phyloP scores from a whole-genome alignment of 2,329 filamentous ascomycete species.

The Calonectria pauciramosa region DNA sequence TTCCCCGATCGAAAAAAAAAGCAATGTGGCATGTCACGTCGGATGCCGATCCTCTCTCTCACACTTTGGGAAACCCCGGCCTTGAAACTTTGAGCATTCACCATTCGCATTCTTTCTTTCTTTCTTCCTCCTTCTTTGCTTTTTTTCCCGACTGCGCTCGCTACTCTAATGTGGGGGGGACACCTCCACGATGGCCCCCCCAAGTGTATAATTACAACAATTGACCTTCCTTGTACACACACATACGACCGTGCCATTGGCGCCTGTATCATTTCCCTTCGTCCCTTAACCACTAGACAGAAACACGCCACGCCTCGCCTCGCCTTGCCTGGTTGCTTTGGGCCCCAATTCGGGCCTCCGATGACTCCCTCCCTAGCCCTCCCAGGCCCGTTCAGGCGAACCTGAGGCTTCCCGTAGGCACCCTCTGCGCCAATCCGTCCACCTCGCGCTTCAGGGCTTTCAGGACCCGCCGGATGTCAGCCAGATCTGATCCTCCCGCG shows the following conservation, averaged over 20 bases:
- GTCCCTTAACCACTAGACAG: conserved; percentile 36
- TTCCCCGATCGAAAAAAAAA: too few species aligned
- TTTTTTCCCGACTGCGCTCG: background rate
- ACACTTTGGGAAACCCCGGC: background rate
- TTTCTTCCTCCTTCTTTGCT: conserved; percentile 1
- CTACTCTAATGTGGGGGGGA: conserved; percentile 34
- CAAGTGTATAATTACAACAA: conserved; percentile 44
- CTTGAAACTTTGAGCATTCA: background rate
- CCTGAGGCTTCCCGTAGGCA: conserved; percentile 58
- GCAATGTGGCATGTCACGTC: background rate
- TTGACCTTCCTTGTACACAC: conserved; percentile 43
- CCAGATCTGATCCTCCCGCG: conserved; percentile 60
- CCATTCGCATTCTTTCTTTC: conserved; percentile 18
- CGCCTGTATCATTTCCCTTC: conserved; percentile 47
- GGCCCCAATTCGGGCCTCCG: background rate
- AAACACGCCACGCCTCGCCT: conserved; percentile 34
- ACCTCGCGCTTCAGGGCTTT: conserved; percentile 60
- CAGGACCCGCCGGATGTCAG: conserved; percentile 59
- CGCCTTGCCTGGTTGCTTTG: background rate
- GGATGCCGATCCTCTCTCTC: background rate
- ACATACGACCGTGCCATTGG: conserved; percentile 46
- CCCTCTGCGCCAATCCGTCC: conserved; percentile 58
- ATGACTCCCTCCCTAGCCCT: too few species aligned
- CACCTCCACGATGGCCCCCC: conserved; percentile 27
- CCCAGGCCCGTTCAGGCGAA: conserved; percentile 58